Evolutionary conservation across 2,329 filamentous ascomycete species (phyloP).

Genomic region (Scytalidium sp.): DNA sequence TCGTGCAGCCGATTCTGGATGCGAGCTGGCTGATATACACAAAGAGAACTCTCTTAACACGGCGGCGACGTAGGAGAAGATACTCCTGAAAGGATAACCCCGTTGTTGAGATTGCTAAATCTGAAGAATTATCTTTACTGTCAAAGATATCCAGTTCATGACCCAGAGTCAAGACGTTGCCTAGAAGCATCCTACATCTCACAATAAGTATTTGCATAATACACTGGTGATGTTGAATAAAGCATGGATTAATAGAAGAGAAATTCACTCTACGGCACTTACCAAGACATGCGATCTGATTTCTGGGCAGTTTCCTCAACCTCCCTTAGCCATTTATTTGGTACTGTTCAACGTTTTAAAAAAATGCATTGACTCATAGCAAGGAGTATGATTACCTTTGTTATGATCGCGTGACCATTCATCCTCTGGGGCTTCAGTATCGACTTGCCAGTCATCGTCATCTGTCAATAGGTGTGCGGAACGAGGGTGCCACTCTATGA

Average conservation of each 20-base stretch:
- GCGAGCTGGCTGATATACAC: slow-evolving; percentile 50
- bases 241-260: too few relatives aligned
- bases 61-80: slow-evolving; percentile 28
- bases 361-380: not conserved
- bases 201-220: too few relatives aligned
- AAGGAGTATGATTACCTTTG: not conserved
- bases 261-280: not conserved
- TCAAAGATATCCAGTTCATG: slow-evolving; percentile 50
- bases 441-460: slow-evolving; percentile 53
- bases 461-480: slow-evolving; percentile 51
- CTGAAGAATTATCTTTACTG: slow-evolving; percentile 21
- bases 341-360: not conserved
- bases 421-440: slow-evolving; percentile 40
- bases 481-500: slow-evolving; percentile 56
- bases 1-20: slow-evolving; percentile 47
- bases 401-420: slow-evolving; percentile 11
- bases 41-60: slow-evolving; percentile 36
- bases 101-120: slow-evolving; percentile 5
- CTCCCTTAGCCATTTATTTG: slow-evolving; percentile 29
- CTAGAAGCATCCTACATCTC: slow-evolving; percentile 45
- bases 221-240: too few relatives aligned
- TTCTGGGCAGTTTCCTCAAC: slow-evolving; percentile 51
- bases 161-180: slow-evolving; percentile 48
- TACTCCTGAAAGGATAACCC: slow-evolving; percentile 2
- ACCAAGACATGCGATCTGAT: slow-evolving; percentile 56